Evolutionary conservation across 768 basidiomycete species (phyloP).

Genomic region (Rhizopogon rudus): DNA sequence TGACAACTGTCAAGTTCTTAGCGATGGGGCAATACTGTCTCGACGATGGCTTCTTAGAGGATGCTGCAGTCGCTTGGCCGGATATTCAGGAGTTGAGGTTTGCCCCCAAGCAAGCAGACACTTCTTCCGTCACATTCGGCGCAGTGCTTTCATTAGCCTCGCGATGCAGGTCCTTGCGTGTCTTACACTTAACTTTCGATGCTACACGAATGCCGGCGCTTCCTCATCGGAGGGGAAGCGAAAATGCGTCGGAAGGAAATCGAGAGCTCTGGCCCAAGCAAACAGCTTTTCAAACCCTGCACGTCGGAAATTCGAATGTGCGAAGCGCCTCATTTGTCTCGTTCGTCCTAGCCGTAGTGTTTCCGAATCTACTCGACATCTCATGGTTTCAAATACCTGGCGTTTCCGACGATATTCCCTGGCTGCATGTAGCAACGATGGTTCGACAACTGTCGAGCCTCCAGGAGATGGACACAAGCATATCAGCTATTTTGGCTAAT

Average conservation of each 20-base stretch:
- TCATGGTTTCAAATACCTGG: neutral
- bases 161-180: neutral
- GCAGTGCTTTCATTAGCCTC: neutral
- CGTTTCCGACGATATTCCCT: neutral
- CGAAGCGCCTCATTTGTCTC: neutral
- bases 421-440: neutral
- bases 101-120: no score
- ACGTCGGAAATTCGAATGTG: neutral
- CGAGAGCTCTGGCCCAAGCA: neutral
- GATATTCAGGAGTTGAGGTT: neutral
- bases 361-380: neutral
- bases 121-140: neutral
- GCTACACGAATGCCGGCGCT: neutral
- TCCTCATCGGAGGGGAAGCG: neutral
- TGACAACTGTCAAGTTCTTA: neutral
- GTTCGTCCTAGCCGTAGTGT: neutral
- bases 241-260: neutral
- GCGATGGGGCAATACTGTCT: neutral
- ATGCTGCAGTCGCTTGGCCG: neutral
- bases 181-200: neutral
- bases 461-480: neutral
- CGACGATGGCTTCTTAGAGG: neutral
- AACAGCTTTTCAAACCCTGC: neutral
- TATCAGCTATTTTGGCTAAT: no score
- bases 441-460: no score